phyloP scores from a whole-genome alignment of 73 alveolate species.

The Paramecium caudatum region DNA sequence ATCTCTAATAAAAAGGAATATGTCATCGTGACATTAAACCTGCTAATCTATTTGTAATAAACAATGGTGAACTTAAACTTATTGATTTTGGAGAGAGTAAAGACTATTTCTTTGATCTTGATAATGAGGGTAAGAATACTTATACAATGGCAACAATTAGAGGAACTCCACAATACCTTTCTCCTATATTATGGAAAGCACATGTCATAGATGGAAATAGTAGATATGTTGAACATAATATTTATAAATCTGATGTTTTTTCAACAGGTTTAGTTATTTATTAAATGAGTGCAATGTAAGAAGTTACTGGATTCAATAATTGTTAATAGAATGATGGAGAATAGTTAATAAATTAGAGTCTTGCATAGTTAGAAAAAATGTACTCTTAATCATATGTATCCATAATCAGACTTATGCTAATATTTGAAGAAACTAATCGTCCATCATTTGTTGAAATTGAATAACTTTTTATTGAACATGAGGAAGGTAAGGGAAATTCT shows the following conservation, averaged over 20 bases:
- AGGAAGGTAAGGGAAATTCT: constrained; percentile 74
- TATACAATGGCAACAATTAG: constrained; percentile 94
- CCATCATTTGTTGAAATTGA: constrained; percentile 96
- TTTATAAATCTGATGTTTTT: constrained; percentile 96
- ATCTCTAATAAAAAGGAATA: constrained; percentile 87
- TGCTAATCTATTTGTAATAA: constrained; percentile 90
- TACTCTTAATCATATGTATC: constrained; percentile 84
- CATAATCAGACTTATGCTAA: constrained; percentile 90
- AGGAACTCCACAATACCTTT: constrained; percentile 97
- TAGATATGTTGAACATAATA: constrained; percentile 95
- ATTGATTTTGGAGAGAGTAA: constrained; percentile 98
- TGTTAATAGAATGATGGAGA: constrained; percentile 92
- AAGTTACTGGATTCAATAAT: constrained; percentile 96
- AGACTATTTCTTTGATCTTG: constrained; percentile 93
- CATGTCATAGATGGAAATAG: constrained; percentile 96
- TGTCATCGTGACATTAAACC: constrained; percentile 98
- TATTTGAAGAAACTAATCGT: constrained; percentile 93
- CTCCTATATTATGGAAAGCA: constrained; percentile 97
- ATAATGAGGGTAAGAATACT: constrained; percentile 93
- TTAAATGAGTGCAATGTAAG: constrained; percentile 94
- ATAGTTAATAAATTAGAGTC: constrained; percentile 85
- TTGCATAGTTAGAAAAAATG: constrained; percentile 78
- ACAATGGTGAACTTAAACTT: constrained; percentile 92
- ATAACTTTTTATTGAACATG: constrained; percentile 81
- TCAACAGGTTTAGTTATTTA: constrained; percentile 94